These are phyloP conservation scores for Penicillium sp. DNA, from an alignment of 2,329 filamentous ascomycete species.

Conservation along the genomic window DNA sequence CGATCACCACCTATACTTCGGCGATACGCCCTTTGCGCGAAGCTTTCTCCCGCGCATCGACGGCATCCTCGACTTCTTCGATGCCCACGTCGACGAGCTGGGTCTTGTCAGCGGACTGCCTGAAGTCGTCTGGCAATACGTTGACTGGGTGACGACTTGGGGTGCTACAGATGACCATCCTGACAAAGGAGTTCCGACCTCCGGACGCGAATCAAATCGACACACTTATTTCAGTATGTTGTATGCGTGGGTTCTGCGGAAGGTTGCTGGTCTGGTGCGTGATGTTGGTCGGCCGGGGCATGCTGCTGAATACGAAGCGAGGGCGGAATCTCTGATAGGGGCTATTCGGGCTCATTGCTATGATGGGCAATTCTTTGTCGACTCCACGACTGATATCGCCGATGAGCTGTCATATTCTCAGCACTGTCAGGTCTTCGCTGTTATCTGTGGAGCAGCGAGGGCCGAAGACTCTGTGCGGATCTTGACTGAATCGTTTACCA, in stretches of 20 bases:
- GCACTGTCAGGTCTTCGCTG: slow-evolving; percentile 34
- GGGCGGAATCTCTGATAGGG: slow-evolving; percentile 17
- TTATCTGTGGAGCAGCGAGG: slow-evolving; percentile 24
- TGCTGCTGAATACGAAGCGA: slow-evolving; percentile 26
- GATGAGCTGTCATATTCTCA: slow-evolving; percentile 24
- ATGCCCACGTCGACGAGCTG: slow-evolving; percentile 16
- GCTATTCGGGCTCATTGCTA: slow-evolving; percentile 31
- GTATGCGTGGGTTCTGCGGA: slow-evolving; percentile 38
- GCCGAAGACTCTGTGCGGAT: slow-evolving; percentile 20
- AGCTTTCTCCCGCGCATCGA: slow-evolving; percentile 26
- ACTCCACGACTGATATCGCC: slow-evolving; percentile 33
- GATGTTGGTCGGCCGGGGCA: slow-evolving; percentile 35
- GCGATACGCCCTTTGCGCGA: slow-evolving; percentile 25
- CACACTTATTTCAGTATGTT: slow-evolving; percentile 45
- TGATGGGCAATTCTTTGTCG: slow-evolving; percentile 32
- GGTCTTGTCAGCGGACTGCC: slow-evolving; percentile 27
- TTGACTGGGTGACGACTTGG: slow-evolving; percentile 38
- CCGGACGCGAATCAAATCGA: slow-evolving; percentile 36
- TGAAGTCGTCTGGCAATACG: slow-evolving; percentile 33
- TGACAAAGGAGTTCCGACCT: slow-evolving; percentile 42
- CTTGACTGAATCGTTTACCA: slow-evolving; percentile 27
- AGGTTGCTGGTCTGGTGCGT: slow-evolving; percentile 33
- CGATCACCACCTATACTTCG: slow-evolving; percentile 34
- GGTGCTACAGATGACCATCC: slow-evolving; percentile 29
- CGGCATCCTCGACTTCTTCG: slow-evolving; percentile 26